Evolutionary conservation across 2,329 filamentous ascomycete genomes (phyloP).

Genomic region (Sporothrix variecibatus): DNA sequence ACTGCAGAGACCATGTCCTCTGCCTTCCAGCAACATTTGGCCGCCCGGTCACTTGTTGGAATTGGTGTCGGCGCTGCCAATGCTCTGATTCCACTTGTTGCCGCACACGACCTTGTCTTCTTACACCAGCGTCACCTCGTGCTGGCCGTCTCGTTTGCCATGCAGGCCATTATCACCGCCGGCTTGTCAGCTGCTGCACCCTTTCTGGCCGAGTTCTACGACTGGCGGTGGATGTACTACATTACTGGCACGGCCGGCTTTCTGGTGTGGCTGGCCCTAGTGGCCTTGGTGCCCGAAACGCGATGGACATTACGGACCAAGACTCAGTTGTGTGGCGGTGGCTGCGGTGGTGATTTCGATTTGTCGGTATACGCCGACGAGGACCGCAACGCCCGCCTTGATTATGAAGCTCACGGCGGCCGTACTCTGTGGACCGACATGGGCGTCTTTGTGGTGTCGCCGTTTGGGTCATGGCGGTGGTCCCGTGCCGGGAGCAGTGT

Average conservation of each 20-base stretch:
- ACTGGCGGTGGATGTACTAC: slow-evolving; percentile 43
- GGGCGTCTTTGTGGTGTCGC: slow-evolving; percentile 32
- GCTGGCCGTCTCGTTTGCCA: slow-evolving; percentile 37
- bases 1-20: not conserved
- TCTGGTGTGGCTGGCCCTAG: slow-evolving; percentile 39
- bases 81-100: slow-evolving; percentile 42
- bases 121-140: slow-evolving; percentile 43
- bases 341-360: not conserved
- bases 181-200: slow-evolving; percentile 37
- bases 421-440: slow-evolving; percentile 39
- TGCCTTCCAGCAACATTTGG: slow-evolving; percentile 38
- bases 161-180: slow-evolving; percentile 38
- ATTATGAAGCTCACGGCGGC: slow-evolving; percentile 30
- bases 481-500: slow-evolving; percentile 33
- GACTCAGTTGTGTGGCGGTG: slow-evolving; percentile 34
- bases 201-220: slow-evolving; percentile 37
- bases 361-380: slow-evolving; percentile 33
- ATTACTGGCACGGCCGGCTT: slow-evolving; percentile 38
- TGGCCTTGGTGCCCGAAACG: slow-evolving; percentile 41
- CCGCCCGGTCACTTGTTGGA: slow-evolving; percentile 40
- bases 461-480: slow-evolving; percentile 34
- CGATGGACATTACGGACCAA: slow-evolving; percentile 36
- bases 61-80: slow-evolving; percentile 42
- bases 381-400: slow-evolving; percentile 27
- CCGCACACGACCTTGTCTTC: slow-evolving; percentile 44